Percentiles rank a stretch among this genome's conserved stretches.
phyloP scores from a whole-genome alignment of 257 asterid species.

The Striga asiatica region DNA sequence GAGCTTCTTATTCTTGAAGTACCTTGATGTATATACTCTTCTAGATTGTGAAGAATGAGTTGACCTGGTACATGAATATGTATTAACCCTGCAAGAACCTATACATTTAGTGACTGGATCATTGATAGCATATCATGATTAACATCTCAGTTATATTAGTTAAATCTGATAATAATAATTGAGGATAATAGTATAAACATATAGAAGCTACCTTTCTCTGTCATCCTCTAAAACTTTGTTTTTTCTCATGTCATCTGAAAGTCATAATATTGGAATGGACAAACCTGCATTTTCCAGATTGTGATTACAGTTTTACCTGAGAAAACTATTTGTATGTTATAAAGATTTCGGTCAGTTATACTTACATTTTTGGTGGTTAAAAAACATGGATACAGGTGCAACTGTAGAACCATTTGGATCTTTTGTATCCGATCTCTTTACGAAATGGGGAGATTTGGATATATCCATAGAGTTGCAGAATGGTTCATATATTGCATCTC shows the following conservation, averaged over 20 bases:
- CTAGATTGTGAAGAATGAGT: background rate
- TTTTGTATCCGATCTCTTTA: slow-evolving; percentile 85
- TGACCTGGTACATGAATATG: too few relatives aligned
- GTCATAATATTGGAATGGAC: background rate
- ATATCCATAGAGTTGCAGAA: slow-evolving; percentile 67
- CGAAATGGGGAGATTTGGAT: slow-evolving; percentile 97
- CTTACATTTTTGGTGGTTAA: slow-evolving; percentile 10
- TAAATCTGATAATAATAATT: too few relatives aligned
- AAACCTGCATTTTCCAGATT: background rate
- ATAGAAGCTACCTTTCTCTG: background rate
- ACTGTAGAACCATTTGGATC: slow-evolving; percentile 96
- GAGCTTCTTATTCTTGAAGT: background rate
- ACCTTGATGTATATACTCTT: background rate
- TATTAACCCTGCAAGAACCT: too few relatives aligned
- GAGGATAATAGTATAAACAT: background rate
- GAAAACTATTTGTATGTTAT: background rate
- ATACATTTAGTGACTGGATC: too few relatives aligned
- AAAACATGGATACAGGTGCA: slow-evolving; percentile 60
- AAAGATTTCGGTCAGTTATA: background rate
- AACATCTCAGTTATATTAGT: too few relatives aligned
- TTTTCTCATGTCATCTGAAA: background rate
- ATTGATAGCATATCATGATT: too few relatives aligned
- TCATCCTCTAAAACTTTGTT: background rate
- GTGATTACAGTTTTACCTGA: background rate
- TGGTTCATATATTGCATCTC: slow-evolving; percentile 49